These are phyloP conservation scores for Iodosphaeria phyllophila DNA, from an alignment of 2,329 filamentous ascomycete species.

Conservation along the genomic window DNA sequence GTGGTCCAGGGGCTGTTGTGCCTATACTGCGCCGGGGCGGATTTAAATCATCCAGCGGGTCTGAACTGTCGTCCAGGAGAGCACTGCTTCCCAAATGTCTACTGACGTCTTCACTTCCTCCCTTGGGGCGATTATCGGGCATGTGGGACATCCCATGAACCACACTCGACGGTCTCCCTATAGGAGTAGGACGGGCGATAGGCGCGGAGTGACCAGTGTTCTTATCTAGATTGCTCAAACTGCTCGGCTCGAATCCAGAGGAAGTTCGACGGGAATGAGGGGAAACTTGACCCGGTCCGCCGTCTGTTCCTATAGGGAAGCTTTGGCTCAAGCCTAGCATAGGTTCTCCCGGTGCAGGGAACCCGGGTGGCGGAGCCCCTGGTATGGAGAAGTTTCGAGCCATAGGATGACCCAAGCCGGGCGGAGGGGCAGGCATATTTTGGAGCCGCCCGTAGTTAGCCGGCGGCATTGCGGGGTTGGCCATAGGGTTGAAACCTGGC, in stretches of 20 bases:
- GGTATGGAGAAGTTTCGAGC: conserved; percentile 23
- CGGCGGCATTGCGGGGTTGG: conserved; percentile 24
- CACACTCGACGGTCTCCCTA: conserved; percentile 68
- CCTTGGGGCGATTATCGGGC: conserved; percentile 7
- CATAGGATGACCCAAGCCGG: conserved; percentile 26
- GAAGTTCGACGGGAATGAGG: conserved; percentile 64
- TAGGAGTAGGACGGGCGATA: conserved; percentile 68
- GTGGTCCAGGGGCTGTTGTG: conserved; percentile 31
- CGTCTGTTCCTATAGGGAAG: conserved; percentile 14
- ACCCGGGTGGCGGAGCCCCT: conserved; percentile 32
- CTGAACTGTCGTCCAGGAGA: conserved; percentile 58
- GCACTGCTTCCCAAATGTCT: conserved; percentile 82
- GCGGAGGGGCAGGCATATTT: conserved; percentile 27
- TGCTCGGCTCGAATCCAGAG: conserved; percentile 39
- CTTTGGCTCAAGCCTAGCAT: conserved; percentile 19
- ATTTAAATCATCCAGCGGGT: conserved; percentile 21
- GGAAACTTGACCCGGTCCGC: conserved; percentile 19
- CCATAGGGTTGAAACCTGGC: conserved; percentile 19
- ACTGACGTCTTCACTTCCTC: conserved; percentile 52
- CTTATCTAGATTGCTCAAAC: conserved; percentile 11
- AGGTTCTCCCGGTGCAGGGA: conserved; percentile 24
- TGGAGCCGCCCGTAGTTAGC: conserved; percentile 22
- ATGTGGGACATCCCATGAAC: conserved; percentile 28
- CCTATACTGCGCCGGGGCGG: conserved; percentile 24
- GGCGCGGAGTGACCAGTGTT: conserved; percentile 44